Percentiles rank a stretch among this genome's conserved stretches.
Evolutionary conservation across 257 asterid genomes (phyloP).

Genomic region (Jacaranda copaia): DNA sequence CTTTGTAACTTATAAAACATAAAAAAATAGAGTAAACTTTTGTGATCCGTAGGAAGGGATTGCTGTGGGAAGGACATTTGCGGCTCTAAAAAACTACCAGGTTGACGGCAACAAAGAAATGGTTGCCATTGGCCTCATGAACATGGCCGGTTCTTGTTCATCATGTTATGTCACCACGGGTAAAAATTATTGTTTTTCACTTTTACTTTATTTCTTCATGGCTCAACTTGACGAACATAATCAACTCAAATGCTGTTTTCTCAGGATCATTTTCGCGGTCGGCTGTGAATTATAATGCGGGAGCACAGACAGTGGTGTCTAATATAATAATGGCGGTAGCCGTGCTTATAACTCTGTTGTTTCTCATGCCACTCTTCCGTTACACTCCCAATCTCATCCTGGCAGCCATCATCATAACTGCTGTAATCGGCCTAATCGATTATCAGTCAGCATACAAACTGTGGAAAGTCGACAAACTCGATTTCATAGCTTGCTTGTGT

Average conservation of each 20-base stretch:
- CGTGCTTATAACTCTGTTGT: conserved; percentile 78
- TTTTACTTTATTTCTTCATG: neutral
- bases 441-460: conserved; percentile 69
- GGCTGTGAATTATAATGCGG: conserved; percentile 90
- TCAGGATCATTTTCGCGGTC: conserved; percentile 95
- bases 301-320: conserved; percentile 84
- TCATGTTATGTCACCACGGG: conserved; percentile 95
- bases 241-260: conserved; percentile 7
- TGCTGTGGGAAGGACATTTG: conserved; percentile 97
- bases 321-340: conserved; percentile 85
- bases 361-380: conserved; percentile 88
- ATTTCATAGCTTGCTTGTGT: conserved; percentile 75
- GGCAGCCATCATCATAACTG: conserved; percentile 88
- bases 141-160: conserved; percentile 85
- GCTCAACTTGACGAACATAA: neutral
- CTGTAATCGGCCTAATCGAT: conserved; percentile 88
- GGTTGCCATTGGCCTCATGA: conserved; percentile 97
- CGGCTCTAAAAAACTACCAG: conserved; percentile 80
- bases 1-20: neutral
- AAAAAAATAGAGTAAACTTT: neutral
- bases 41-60: conserved; percentile 71
- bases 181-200: neutral
- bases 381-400: conserved; percentile 85
- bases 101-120: conserved; percentile 97
- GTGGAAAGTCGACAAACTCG: conserved; percentile 96